Percentiles rank a stretch among this genome's conserved stretches.
phyloP scores from a whole-genome alignment of 148 eudicot genomes.

The Polygonum maritimum region DNA sequence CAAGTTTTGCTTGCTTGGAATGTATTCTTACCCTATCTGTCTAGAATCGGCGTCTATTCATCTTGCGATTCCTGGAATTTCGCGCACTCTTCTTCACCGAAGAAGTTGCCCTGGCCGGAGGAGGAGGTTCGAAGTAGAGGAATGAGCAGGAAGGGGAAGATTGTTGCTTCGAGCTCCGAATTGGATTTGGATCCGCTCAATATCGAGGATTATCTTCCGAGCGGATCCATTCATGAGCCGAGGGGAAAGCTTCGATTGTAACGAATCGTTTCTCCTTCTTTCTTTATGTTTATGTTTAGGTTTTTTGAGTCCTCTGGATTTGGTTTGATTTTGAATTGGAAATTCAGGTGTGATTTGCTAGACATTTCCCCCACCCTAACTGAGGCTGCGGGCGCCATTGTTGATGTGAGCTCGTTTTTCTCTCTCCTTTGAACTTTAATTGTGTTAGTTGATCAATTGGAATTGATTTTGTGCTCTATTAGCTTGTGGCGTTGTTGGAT shows the following conservation, averaged over 20 bases:
- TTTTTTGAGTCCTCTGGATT: neutral
- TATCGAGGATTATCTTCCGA: slow-evolving; percentile 80
- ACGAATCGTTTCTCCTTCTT: neutral
- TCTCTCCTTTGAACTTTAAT: neutral
- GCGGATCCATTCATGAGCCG: slow-evolving; percentile 59
- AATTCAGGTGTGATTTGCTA: slow-evolving; percentile 66
- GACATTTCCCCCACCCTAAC: slow-evolving; percentile 86
- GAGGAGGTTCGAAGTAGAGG: no score
- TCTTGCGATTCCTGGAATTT: neutral
- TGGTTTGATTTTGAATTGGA: neutral
- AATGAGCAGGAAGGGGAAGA: slow-evolving; percentile 23
- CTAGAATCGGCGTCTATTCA: neutral
- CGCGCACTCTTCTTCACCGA: neutral
- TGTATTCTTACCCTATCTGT: neutral
- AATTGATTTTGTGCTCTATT: neutral
- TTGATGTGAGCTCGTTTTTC: slow-evolving; percentile 53
- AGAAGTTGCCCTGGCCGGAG: no score
- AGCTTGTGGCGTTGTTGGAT: neutral
- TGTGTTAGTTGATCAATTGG: neutral
- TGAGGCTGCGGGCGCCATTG: slow-evolving; percentile 94
- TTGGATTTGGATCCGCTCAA: slow-evolving; percentile 87
- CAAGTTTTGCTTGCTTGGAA: neutral
- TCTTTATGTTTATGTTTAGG: neutral
- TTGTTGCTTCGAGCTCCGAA: slow-evolving; percentile 40
- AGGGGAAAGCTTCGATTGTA: slow-evolving; percentile 74